Evolutionary conservation across 495 filamentous ascomycete genomes (phyloP).

Genomic region (Astrocystis sublimbata): DNA sequence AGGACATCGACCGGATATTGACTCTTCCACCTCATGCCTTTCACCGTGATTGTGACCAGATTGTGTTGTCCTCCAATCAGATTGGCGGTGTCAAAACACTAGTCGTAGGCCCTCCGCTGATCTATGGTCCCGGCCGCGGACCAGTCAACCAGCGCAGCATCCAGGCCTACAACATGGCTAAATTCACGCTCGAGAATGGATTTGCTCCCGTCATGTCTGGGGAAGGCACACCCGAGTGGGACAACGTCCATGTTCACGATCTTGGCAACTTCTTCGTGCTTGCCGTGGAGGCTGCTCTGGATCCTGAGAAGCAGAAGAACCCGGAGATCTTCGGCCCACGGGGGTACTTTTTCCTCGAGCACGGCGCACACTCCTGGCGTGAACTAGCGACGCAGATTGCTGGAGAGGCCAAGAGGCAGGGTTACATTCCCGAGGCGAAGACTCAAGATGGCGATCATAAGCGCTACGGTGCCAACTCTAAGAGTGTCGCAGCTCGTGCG

Average conservation of each 20-base stretch:
- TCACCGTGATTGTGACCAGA: conserved; percentile 51
- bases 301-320: conserved; percentile 29
- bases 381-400: conserved; percentile 64
- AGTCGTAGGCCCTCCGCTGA: conserved; percentile 75
- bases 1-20: conserved; percentile 36
- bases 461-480: conserved; percentile 59
- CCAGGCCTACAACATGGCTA: conserved; percentile 63
- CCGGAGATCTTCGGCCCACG: conserved; percentile 70
- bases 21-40: conserved; percentile 41
- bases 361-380: conserved; percentile 68
- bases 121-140: conserved; percentile 74
- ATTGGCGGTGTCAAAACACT: conserved; percentile 61
- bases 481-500: conserved; percentile 55
- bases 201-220: conserved; percentile 63
- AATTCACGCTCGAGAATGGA: conserved; percentile 58
- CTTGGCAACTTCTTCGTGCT: conserved; percentile 64
- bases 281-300: conserved; percentile 64
- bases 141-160: conserved; percentile 66
- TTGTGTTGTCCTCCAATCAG: conserved; percentile 40
- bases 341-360: conserved; percentile 76
- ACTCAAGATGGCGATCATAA: conserved; percentile 37
- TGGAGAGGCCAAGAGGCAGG: conserved; percentile 61
- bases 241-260: conserved; percentile 73
- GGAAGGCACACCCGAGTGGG: conserved; percentile 66
- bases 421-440: conserved; percentile 59